Conservation (phyloP, 805 yeast genomes). For the Ogataea ganodermae region DNA sequence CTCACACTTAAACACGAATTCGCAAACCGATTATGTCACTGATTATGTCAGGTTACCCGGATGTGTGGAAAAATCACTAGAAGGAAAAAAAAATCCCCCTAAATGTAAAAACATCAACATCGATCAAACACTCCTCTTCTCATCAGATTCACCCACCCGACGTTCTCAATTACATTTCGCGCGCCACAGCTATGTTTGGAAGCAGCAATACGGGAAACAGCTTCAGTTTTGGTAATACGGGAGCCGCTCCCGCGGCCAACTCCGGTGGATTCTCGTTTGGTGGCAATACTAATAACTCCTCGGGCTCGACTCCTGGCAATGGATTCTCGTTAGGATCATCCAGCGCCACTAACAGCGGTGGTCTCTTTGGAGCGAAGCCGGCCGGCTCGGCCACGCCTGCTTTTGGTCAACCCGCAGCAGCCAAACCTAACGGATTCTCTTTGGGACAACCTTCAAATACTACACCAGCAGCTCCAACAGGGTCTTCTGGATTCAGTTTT, state of each 20-base stretch:
- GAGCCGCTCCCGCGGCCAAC: conserved; percentile 7
- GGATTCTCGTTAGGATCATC: background rate
- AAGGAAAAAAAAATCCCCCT: background rate
- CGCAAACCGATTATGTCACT: background rate
- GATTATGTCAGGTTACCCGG: background rate
- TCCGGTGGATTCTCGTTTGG: conserved; percentile 18
- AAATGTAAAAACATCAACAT: background rate
- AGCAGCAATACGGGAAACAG: conserved; percentile 4
- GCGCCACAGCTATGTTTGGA: conserved; percentile 1
- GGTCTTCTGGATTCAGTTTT: conserved; percentile 15
- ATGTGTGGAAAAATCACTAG: background rate
- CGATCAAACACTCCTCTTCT: background rate
- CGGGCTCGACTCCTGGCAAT: no score
- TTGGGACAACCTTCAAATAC: conserved; percentile 7
- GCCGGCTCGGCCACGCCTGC: conserved; percentile 9
- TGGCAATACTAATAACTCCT: background rate
- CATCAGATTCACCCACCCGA: background rate
- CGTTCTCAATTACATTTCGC: background rate
- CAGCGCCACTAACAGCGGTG: conserved; percentile 17
- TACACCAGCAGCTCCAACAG: conserved; percentile 8
- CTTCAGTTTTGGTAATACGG: conserved; percentile 4
- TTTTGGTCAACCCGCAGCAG: background rate
- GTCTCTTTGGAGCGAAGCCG: conserved; percentile 27
- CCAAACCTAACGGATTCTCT: conserved; percentile 8
- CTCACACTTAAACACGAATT: background rate